phyloP scores from a whole-genome alignment of 2,329 filamentous ascomycete species.

The Epichloe baconii region DNA sequence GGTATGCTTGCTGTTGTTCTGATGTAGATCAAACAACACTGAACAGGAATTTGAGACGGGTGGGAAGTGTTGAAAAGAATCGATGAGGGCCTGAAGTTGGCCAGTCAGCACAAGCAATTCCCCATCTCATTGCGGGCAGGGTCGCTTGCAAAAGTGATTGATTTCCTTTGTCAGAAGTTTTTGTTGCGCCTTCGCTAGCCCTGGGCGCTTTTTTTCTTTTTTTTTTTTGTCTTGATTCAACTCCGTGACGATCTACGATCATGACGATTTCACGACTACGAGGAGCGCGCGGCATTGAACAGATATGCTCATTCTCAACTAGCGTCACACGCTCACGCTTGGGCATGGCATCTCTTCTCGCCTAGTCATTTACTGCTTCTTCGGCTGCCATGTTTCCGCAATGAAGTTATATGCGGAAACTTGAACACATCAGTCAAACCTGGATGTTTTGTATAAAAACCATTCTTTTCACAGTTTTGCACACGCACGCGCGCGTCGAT shows the following conservation, averaged over 20 bases:
- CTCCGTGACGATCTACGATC: slow-evolving; percentile 9
- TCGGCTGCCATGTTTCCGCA: background rate
- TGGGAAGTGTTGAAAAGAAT: background rate
- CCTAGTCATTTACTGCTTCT: background rate
- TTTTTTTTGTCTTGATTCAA: background rate
- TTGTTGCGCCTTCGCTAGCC: background rate
- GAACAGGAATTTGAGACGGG: no score
- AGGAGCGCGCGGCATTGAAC: background rate
- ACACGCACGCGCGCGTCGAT: slow-evolving; percentile 14
- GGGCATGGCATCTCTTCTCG: background rate
- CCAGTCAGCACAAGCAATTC: background rate
- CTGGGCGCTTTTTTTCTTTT: background rate
- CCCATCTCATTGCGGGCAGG: background rate
- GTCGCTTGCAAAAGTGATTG: background rate
- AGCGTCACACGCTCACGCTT: background rate
- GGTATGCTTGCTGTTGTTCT: slow-evolving; percentile 38
- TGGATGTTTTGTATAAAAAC: slow-evolving; percentile 9
- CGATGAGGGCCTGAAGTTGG: background rate
- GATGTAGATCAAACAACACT: slow-evolving; percentile 27
- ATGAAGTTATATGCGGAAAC: slow-evolving; percentile 5
- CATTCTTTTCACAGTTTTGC: slow-evolving; percentile 12
- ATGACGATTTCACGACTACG: slow-evolving; percentile 8
- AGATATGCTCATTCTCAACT: background rate
- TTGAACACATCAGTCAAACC: slow-evolving; percentile 2
- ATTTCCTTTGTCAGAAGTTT: slow-evolving; percentile 2